Conservation (phyloP, 306 rosid species). For the Corylus americana region DNA sequence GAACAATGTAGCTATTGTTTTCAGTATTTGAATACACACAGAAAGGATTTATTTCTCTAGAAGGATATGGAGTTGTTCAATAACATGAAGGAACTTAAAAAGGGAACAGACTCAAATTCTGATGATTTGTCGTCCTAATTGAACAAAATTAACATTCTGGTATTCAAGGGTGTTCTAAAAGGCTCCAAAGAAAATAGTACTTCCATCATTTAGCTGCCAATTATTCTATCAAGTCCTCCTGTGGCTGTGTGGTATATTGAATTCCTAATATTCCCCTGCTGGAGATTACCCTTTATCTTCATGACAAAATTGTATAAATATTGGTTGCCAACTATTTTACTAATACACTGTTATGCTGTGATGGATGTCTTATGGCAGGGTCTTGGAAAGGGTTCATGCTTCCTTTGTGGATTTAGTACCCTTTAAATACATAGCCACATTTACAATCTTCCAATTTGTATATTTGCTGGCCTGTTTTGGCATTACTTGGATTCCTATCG, state of each 20-base stretch:
- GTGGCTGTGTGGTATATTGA: neutral
- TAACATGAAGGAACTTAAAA: neutral
- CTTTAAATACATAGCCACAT: conserved; percentile 46
- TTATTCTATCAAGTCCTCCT: neutral
- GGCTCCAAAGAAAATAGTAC: neutral
- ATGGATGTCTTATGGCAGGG: conserved; percentile 42
- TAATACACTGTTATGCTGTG: neutral
- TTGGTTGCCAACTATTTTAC: neutral
- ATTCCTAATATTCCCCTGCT: neutral
- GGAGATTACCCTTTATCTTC: neutral
- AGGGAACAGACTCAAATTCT: neutral
- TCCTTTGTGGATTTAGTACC: conserved; percentile 82
- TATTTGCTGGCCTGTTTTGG: conserved; percentile 74
- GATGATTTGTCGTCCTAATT: neutral
- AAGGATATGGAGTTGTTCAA: neutral
- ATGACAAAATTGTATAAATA: neutral
- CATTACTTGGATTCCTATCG: conserved; percentile 84
- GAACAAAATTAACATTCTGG: neutral
- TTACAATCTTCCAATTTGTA: conserved; percentile 68
- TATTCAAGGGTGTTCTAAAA: neutral
- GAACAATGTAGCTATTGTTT: neutral
- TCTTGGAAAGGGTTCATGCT: conserved; percentile 73
- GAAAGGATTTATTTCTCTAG: neutral
- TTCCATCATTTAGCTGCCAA: neutral
- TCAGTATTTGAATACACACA: conserved; percentile 1